Evolutionary conservation across 306 rosid species (phyloP), one percentile per base, ranked within the genome.

Genomic region (Hippophae gyantsensis): DNA sequence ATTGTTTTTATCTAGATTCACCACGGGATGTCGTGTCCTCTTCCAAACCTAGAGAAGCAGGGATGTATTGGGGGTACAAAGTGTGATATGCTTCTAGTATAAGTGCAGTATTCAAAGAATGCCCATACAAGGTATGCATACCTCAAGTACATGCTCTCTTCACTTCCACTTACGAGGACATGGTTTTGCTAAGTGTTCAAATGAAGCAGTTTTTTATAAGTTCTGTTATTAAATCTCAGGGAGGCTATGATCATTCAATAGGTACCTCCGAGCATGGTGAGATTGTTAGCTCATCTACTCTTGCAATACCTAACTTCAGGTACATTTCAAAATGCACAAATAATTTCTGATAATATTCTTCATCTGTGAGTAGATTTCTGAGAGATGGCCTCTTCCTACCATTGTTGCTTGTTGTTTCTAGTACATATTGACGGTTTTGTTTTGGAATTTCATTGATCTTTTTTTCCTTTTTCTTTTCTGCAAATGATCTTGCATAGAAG

Each of bases 241-340:
- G 89, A 67, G 99, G 99, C 73, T 90, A 87, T 71, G 96, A 90
- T 75, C 78, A 75, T 75, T 65, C 79, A 71, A 82, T 92, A 13
- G 96, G 99, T 45, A 92, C 99, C 71, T 92, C 99, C n/a, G 99
- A 92, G 85, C 96, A 80, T 13, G 99, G 96, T 59, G 82, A 56
- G 57, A 66, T 78, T 67, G 66, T 82, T 13, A 85, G 68, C 60
- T 85, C 96, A 27, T 85, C 88, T 52, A 84, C 85, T 42, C 93
- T 92, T 64, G 78, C 68, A 54, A 62, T 92, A 60, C 99, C 95
- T 57, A 60, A 82, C 58, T 88, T 88, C 78, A 83, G 95, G 98
- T 92, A 18, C 23, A 18, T 18, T 18, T 18, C 23, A 18, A 18
- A 18, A 18, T 18, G 23, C 23, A 18, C 23, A 18, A 18, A 18